These are phyloP conservation scores for Wallacemonas sp. DNA, from an alignment of 208 protist species.

Conservation along the genomic window DNA sequence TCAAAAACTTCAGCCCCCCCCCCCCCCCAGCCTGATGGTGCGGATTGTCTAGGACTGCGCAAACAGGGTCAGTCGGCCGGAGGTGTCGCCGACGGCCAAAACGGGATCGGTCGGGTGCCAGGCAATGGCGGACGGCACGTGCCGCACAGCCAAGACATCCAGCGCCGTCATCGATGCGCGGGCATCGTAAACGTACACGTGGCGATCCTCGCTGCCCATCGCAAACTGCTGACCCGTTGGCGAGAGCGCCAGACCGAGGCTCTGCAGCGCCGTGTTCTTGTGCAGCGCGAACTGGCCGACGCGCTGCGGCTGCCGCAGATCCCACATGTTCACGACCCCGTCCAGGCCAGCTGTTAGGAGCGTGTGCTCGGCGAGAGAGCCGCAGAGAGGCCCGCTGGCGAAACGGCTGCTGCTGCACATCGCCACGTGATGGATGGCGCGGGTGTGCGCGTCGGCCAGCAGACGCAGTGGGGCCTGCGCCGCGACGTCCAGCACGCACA, in stretches of 20 bases:
- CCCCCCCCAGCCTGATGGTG: neutral
- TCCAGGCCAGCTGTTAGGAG: slow-evolving; percentile 78
- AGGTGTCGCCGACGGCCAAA: slow-evolving; percentile 51
- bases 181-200: slow-evolving; percentile 77
- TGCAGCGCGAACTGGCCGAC: slow-evolving; percentile 78
- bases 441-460: slow-evolving; percentile 53
- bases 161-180: slow-evolving; percentile 36
- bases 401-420: slow-evolving; percentile 61
- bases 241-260: slow-evolving; percentile 59
- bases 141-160: slow-evolving; percentile 33
- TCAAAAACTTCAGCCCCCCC: neutral
- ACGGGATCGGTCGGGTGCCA: slow-evolving; percentile 74
- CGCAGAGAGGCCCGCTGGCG: slow-evolving; percentile 15
- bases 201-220: slow-evolving; percentile 74
- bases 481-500: slow-evolving; percentile 68
- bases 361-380: slow-evolving; percentile 37
- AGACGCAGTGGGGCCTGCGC: slow-evolving; percentile 38
- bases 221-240: slow-evolving; percentile 58
- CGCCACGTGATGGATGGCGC: slow-evolving; percentile 64
- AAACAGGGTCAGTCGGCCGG: slow-evolving; percentile 37
- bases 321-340: slow-evolving; percentile 71
- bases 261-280: slow-evolving; percentile 56
- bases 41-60: slow-evolving; percentile 21
- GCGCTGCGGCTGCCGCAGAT: slow-evolving; percentile 45
- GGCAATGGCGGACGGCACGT: slow-evolving; percentile 50